Percentiles rank a stretch among this genome's conserved stretches.
Evolutionary conservation across 768 basidiomycete genomes (phyloP).

Genomic region (Pisolithus tinctorius): DNA sequence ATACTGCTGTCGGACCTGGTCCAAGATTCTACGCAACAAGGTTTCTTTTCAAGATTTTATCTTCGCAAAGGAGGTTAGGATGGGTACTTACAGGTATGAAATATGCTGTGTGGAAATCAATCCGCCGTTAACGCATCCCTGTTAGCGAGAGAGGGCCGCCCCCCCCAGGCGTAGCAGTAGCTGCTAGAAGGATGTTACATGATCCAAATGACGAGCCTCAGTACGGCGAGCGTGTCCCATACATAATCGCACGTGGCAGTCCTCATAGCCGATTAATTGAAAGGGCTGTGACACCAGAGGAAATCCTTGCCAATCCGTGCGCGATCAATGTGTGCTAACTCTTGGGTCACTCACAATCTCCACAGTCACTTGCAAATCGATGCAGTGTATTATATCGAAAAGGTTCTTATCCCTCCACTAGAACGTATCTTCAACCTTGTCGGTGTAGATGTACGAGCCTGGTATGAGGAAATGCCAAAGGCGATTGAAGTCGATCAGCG

Average conservation of each 20-base stretch:
- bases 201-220: slow-evolving; percentile 84
- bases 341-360: neutral
- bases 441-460: slow-evolving; percentile 78
- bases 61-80: slow-evolving; percentile 86
- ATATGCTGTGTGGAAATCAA: neutral
- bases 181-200: slow-evolving; percentile 61
- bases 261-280: slow-evolving; percentile 64
- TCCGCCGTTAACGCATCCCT: neutral
- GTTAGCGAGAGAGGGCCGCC: slow-evolving; percentile 78
- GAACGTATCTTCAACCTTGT: slow-evolving; percentile 87
- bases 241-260: slow-evolving; percentile 70
- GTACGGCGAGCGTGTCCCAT: slow-evolving; percentile 91
- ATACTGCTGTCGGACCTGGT: slow-evolving; percentile 82
- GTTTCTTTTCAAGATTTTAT: slow-evolving; percentile 90
- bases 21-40: slow-evolving; percentile 72
- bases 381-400: slow-evolving; percentile 79
- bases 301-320: slow-evolving; percentile 59
- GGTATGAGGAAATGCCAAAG: slow-evolving; percentile 88
- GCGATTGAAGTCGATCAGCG: slow-evolving; percentile 32
- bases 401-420: slow-evolving; percentile 83
- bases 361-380: slow-evolving; percentile 70
- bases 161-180: slow-evolving; percentile 88
- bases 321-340: slow-evolving; percentile 6
- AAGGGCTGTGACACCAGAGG: slow-evolving; percentile 66
- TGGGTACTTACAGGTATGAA: slow-evolving; percentile 86